Evolutionary conservation across 169 alveolate species (phyloP), one percentile per base, ranked within the genome.

Genomic region (Theileria sp.): DNA sequence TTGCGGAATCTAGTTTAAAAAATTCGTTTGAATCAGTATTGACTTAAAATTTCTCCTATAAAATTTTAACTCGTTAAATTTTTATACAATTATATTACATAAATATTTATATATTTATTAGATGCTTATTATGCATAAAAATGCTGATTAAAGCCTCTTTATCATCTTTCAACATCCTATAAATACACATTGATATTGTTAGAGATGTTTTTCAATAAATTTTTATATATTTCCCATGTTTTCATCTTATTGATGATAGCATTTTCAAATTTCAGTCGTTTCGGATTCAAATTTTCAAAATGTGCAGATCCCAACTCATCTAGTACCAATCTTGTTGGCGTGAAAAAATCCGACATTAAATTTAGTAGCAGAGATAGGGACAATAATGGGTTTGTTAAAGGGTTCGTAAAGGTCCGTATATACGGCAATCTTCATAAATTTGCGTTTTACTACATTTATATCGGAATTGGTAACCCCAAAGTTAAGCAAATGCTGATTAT

Each of bases 391-490:
- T 64, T 69, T 28, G 80, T 36, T 8, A 60, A 36, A 13, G 72
- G 62, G 21, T 8, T 23, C n/a, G 23, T 77, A 23, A 77, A 26
- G 34, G 69, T 77, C 21, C 62, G 58, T 5, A 26, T 85, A 7
- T 87, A 87, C 79, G 94, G 94, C n/a, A 87, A 84, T 73, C 77
- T 91, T 28, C 92, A 91, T 51, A 82, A 91, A 49, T 78, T 75
- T 69, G 94, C 94, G 0, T 91, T 87, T 71, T 87, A 91, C 51
- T 91, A 81, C 62, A 32, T 80, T 17, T 74, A 75, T 49, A 26
- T 91, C 25, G 87, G 81, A 19, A 64, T 91, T 44, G 94, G 94
- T 4, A 88, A 82, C 28, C 94, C 93, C 3, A 77, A 71, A 21
- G 89, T 79, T 23, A 71, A 74, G 21, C 90, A 87, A 19, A 68